phyloP scores from a whole-genome alignment of 257 asterid species.

The Nicotiana attenuata region DNA sequence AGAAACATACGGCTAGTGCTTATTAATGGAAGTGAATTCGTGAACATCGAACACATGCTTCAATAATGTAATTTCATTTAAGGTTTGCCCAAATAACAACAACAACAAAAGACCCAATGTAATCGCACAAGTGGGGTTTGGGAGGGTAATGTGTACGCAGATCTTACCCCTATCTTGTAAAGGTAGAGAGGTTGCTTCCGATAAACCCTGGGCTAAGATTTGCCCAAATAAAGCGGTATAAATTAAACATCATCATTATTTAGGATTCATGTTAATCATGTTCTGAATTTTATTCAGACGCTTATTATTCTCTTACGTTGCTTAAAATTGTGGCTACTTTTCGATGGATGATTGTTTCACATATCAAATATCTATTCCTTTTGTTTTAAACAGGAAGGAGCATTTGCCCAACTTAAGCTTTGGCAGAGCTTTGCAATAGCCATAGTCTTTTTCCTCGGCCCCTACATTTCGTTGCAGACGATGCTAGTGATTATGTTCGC shows the following conservation, averaged over 20 bases:
- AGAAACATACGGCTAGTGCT: neutral
- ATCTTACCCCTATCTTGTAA: no score
- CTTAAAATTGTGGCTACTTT: neutral
- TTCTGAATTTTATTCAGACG: neutral
- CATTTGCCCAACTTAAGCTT: slow-evolving; percentile 93
- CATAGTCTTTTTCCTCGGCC: slow-evolving; percentile 60
- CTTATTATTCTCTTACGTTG: neutral
- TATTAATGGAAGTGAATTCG: neutral
- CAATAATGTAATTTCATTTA: neutral
- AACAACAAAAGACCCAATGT: no score
- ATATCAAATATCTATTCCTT: neutral
- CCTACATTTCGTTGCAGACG: slow-evolving; percentile 51
- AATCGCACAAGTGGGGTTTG: no score
- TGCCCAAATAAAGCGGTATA: neutral
- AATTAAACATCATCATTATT: neutral
- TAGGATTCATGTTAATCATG: neutral
- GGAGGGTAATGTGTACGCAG: no score
- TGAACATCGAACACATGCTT: neutral
- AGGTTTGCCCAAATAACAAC: neutral
- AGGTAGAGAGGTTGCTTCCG: no score
- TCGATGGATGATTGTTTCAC: neutral
- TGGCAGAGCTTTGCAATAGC: slow-evolving; percentile 93
- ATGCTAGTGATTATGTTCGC: slow-evolving; percentile 56
- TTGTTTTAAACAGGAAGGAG: slow-evolving; percentile 71
- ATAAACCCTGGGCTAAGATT: neutral